Percentiles rank a stretch among this genome's conserved stretches.
Evolutionary conservation across 352 stramenopile genomes (phyloP).

Genomic region (Phytophthora foliorum): DNA sequence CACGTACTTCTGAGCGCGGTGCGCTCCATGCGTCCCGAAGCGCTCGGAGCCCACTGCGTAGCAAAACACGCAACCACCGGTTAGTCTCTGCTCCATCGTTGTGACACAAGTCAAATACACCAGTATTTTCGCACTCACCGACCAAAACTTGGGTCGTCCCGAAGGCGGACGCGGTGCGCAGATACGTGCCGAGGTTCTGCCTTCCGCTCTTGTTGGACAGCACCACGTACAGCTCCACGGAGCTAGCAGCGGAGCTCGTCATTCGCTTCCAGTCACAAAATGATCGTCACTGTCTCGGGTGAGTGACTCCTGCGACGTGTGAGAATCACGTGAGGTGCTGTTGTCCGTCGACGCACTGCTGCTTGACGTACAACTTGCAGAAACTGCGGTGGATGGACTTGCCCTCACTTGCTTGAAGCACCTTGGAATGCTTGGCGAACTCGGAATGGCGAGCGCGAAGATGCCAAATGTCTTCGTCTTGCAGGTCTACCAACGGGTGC

Average conservation of each 20-base stretch:
- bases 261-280: constrained; percentile 29
- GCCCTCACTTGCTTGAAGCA: constrained; percentile 52
- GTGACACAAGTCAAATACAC: constrained; percentile 7
- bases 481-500: constrained; percentile 18
- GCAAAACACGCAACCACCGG: no score
- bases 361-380: constrained; percentile 70
- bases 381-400: constrained; percentile 60
- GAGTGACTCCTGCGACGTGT: constrained; percentile 40
- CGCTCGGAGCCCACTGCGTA: constrained; percentile 73
- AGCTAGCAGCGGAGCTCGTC: constrained; percentile 20
- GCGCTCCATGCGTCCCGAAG: constrained; percentile 82
- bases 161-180: constrained; percentile 82
- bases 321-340: constrained; percentile 42
- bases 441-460: constrained; percentile 21
- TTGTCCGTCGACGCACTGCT: constrained; percentile 64
- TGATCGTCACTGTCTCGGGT: constrained; percentile 15
- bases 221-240: constrained; percentile 71
- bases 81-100: background rate
- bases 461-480: constrained; percentile 35
- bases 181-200: constrained; percentile 83
- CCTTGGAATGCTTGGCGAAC: constrained; percentile 70
- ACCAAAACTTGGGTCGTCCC: constrained; percentile 79
- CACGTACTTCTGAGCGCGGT: constrained; percentile 86
- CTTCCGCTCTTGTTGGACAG: constrained; percentile 77
- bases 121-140: constrained; percentile 44